Evolutionary conservation across 352 stramenopile genomes (phyloP), one percentile per base, ranked within the genome.

Genomic region (Globisporangium solare): DNA sequence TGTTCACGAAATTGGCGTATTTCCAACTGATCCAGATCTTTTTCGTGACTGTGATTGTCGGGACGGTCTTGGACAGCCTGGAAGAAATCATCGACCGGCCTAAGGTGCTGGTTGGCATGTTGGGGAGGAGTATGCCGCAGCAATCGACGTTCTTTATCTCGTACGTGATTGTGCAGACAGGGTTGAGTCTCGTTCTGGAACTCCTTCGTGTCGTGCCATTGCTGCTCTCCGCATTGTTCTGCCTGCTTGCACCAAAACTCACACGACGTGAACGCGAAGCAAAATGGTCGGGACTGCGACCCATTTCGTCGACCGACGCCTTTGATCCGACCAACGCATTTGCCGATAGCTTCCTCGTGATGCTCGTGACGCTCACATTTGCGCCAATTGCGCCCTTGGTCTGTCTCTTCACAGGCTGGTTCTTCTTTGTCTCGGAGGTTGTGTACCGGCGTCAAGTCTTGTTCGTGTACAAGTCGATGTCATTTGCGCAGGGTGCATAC

Each of bases 101-200:
- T 0, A 88, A 88, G 60, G 72, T 57, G 24, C 48, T 91, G 8
- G 83, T 93, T 27, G 58, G 53, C 1, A 88, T 93, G 73, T 76
- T 93, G 45, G 83, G 81, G 6, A 66, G 65, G 31, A 88, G 75
- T 27, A 91, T 93, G 69, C 79, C 83, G 15, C 77, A 87, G 51
- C 83, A 91, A 58, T 90, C 81, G n/a, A 89, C 79, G 41, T 87
- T 88, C 47, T 93, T 91, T 62, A 93, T 91, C 64, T 87, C 79
- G 20, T 93, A 86, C 61, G 71, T 93, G 48, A 84, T 91, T 56
- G 70, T 90, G 12, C 76, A 71, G 35, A 89, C 76, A 3, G 77
- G 83, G 2, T 56, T 93, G 20, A 76, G 64, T 15, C 54, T 91
- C 13, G 60, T 70, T 11, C 32, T 93, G 20, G 79, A 90, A 60